Conservation (phyloP, 495 filamentous ascomycete species). For the Aspergillus sclerotiicarbonarius region DNA sequence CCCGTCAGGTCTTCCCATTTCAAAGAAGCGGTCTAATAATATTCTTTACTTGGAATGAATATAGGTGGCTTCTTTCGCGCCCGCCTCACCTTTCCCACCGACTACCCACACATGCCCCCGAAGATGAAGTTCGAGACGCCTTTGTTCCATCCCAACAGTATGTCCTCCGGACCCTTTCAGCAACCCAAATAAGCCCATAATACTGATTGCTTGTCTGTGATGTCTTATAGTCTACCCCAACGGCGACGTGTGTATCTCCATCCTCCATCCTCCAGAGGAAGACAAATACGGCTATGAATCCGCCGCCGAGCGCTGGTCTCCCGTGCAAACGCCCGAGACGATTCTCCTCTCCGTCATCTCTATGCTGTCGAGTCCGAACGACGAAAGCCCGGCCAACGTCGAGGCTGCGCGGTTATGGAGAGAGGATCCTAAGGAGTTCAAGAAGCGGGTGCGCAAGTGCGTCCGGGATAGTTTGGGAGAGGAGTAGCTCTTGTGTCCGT, state of each 20-base stretch:
- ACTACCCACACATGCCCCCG: constrained; percentile 87
- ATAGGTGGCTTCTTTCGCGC: constrained; percentile 87
- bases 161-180: constrained; percentile 17
- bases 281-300: constrained; percentile 94
- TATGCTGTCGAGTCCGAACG: constrained; percentile 89
- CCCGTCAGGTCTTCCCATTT: no score
- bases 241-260: constrained; percentile 94
- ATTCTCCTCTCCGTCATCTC: constrained; percentile 91
- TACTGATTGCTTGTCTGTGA: not conserved
- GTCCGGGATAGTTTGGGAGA: constrained; percentile 84
- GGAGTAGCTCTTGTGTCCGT: constrained; percentile 39
- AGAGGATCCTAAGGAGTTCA: constrained; percentile 78
- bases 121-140: constrained; percentile 87
- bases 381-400: constrained; percentile 92
- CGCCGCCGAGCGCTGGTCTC: constrained; percentile 90
- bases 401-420: constrained; percentile 88
- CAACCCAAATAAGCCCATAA: not conserved
- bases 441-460: constrained; percentile 70
- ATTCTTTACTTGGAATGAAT: not conserved
- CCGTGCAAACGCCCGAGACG: constrained; percentile 95
- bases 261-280: constrained; percentile 93
- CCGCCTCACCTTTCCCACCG: constrained; percentile 69
- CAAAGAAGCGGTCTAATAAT: no score
- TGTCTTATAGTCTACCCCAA: constrained; percentile 64
- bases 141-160: constrained; percentile 92